Evolutionary conservation across 768 basidiomycete species (phyloP).

Genomic region (Mycena epipterygia): DNA sequence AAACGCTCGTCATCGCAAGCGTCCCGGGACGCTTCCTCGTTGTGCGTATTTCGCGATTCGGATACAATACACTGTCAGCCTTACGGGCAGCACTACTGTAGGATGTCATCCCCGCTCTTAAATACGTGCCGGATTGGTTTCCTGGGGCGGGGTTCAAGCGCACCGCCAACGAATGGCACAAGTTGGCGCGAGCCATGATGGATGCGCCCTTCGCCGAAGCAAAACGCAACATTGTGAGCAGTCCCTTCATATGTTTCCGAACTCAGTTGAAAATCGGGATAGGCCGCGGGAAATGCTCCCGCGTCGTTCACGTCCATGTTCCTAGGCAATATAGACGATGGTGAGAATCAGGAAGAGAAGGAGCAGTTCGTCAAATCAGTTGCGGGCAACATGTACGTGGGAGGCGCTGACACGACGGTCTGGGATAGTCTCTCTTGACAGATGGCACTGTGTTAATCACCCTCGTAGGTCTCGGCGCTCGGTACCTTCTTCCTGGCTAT

Average conservation of each 20-base stretch:
- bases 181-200: conserved; percentile 3
- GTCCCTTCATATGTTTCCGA: background rate
- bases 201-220: conserved; percentile 32
- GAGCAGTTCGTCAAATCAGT: background rate
- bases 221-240: conserved; percentile 28
- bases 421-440: too few species aligned
- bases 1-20: conserved; percentile 29
- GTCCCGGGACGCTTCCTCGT: conserved; percentile 38
- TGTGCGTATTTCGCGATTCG: too few species aligned
- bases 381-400: background rate
- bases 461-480: too few species aligned
- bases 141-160: conserved; percentile 37
- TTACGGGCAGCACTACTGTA: too few species aligned
- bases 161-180: conserved; percentile 35
- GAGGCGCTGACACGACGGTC: background rate
- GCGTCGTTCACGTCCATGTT: background rate
- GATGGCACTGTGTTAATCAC: too few species aligned
- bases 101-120: conserved; percentile 39
- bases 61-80: too few species aligned
- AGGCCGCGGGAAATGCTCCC: background rate
- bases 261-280: background rate
- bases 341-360: background rate
- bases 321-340: background rate
- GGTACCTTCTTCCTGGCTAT: background rate
- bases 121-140: conserved; percentile 46